Percentiles rank a stretch among this genome's conserved stretches.
phyloP scores from a whole-genome alignment of 306 rosid genomes.

The Astragalus membranaceus region DNA sequence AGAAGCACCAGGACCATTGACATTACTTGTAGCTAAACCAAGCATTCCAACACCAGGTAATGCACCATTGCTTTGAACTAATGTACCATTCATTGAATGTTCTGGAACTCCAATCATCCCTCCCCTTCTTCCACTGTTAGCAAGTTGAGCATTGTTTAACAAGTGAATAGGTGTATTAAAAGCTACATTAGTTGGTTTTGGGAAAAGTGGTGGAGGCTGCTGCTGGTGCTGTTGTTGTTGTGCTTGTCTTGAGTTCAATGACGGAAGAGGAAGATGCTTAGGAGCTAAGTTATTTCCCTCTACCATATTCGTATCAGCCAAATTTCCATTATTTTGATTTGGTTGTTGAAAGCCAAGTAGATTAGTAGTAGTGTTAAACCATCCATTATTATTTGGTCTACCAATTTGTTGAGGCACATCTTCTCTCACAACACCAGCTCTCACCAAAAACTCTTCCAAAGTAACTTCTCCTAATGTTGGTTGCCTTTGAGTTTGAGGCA shows the following conservation, averaged over 20 bases:
- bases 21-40: conserved; percentile 40
- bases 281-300: conserved; percentile 37
- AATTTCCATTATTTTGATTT: conserved; percentile 31
- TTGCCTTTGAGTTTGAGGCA: conserved; percentile 71
- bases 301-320: conserved; percentile 31
- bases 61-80: conserved; percentile 35
- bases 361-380: conserved; percentile 26
- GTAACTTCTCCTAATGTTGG: conserved; percentile 88
- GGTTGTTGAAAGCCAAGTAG: conserved; percentile 55
- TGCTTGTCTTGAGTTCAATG: conserved; percentile 31
- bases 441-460: conserved; percentile 77
- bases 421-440: conserved; percentile 93
- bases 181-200: conserved; percentile 57
- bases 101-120: conserved; percentile 38
- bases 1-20: conserved; percentile 38
- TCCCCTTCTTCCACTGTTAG: conserved; percentile 41
- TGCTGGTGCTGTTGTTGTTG: conserved; percentile 19
- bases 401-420: conserved; percentile 44
- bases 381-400: conserved; percentile 39
- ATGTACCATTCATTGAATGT: conserved; percentile 41
- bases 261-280: conserved; percentile 38
- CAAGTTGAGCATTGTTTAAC: conserved; percentile 47
- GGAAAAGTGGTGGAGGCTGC: conserved; percentile 55
- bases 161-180: conserved; percentile 52
- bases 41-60: conserved; percentile 31